phyloP scores from a whole-genome alignment of 2,329 filamentous ascomycete species.

The Venturia oleaginea region DNA sequence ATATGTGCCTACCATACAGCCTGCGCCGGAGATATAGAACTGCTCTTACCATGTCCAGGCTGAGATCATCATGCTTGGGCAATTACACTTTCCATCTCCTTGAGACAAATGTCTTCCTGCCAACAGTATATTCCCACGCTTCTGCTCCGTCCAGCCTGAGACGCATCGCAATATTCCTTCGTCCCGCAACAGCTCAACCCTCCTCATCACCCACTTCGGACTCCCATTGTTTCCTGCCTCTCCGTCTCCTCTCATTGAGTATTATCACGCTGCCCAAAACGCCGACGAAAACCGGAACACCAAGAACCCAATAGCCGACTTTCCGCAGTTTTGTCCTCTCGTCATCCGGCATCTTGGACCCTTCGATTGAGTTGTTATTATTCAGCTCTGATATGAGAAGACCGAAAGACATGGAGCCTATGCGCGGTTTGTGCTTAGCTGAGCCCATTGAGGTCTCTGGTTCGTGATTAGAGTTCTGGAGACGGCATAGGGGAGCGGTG shows the following conservation, averaged over 20 bases:
- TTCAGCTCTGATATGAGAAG: conserved; percentile 10
- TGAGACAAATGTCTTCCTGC: neutral
- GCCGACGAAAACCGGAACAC: neutral
- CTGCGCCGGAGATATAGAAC: too few relatives aligned
- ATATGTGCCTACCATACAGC: too few relatives aligned
- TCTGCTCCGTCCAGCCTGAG: neutral
- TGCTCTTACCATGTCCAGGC: neutral
- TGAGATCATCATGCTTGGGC: neutral
- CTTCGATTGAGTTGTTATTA: conserved; percentile 7
- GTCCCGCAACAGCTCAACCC: neutral
- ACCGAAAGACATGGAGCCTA: conserved; percentile 8
- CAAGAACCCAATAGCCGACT: conserved; percentile 7
- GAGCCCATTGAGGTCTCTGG: conserved; percentile 3
- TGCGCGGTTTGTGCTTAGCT: conserved; percentile 5
- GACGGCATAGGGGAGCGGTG: neutral
- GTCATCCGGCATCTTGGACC: conserved; percentile 1
- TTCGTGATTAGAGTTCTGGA: neutral
- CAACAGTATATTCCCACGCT: neutral
- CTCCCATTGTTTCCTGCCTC: neutral
- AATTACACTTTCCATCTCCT: neutral
- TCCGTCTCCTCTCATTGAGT: neutral
- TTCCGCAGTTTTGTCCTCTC: conserved; percentile 6
- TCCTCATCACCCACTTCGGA: neutral
- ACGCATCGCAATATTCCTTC: neutral
- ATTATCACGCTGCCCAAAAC: neutral